A percentile compares a stretch with the other conserved stretches of the same genome.
Evolutionary conservation across 2,329 filamentous ascomycete genomes (phyloP).

Genomic region (Clathrospora elynae): DNA sequence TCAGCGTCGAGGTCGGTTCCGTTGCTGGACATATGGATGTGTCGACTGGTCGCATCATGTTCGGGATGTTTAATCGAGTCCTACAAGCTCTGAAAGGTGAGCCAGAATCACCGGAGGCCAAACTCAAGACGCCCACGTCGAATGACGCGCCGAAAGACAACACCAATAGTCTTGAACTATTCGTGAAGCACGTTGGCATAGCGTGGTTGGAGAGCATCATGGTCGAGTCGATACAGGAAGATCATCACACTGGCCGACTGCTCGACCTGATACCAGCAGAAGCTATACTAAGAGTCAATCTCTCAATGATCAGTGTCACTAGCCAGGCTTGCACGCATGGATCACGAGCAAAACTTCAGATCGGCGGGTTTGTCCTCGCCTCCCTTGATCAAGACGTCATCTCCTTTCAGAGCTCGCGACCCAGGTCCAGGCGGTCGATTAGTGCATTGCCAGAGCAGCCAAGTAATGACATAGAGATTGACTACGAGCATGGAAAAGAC

Average conservation of each 20-base stretch:
- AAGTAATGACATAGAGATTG: conserved; percentile 40
- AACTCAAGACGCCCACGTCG: background rate
- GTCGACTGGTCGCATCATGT: conserved; percentile 43
- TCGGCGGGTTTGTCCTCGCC: conserved; percentile 54
- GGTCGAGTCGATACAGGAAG: conserved; percentile 28
- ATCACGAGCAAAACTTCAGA: conserved; percentile 31
- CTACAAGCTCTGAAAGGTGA: conserved; percentile 27
- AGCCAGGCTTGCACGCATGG: conserved; percentile 24
- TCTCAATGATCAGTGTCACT: conserved; percentile 32
- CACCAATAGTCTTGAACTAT: conserved; percentile 26
- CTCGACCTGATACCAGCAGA: conserved; percentile 36
- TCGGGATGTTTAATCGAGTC: conserved; percentile 35
- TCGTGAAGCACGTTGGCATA: conserved; percentile 35
- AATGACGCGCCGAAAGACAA: conserved; percentile 1
- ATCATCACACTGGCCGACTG: conserved; percentile 1
- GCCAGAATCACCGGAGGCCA: conserved; percentile 2
- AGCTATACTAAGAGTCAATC: conserved; percentile 35
- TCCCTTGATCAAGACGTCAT: conserved; percentile 58
- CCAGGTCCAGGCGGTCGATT: conserved; percentile 34
- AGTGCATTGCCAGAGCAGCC: conserved; percentile 30
- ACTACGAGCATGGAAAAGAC: conserved; percentile 39
- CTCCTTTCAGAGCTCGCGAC: conserved; percentile 52
- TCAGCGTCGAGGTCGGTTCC: conserved; percentile 44
- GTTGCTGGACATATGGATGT: conserved; percentile 43
- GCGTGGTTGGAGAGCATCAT: conserved; percentile 41